Evolutionary conservation across 2,329 filamentous ascomycete genomes (phyloP).

Genomic region (Cladosporium phlei): DNA sequence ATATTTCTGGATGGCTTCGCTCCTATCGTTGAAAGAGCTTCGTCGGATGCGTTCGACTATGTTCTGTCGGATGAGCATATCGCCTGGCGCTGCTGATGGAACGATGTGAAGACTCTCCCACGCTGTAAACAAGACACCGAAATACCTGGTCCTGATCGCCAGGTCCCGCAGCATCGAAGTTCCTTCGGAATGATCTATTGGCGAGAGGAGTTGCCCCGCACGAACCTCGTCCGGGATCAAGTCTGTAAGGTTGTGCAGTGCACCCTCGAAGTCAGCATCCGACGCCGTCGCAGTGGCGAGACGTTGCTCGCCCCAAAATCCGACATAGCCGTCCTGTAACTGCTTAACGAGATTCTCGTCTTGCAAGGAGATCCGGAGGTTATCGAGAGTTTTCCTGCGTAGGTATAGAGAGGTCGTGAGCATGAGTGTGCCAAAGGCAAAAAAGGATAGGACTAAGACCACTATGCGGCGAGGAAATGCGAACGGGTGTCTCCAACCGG

Average conservation of each 20-base stretch:
- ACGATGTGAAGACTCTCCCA: constrained; percentile 16
- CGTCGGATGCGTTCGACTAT: constrained; percentile 9
- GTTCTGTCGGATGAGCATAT: constrained; percentile 4
- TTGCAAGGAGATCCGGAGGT: not conserved
- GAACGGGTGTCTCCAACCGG: not conserved
- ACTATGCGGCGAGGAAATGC: not conserved
- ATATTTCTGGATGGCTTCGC: constrained; percentile 33
- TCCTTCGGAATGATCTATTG: constrained; percentile 13
- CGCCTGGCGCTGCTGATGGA: not conserved
- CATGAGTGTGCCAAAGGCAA: not conserved
- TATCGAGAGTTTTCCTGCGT: not conserved
- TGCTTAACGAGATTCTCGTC: not conserved
- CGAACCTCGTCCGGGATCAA: constrained; percentile 10
- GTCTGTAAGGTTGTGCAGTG: constrained; percentile 5
- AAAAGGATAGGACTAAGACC: not conserved
- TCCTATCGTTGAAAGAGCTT: not conserved
- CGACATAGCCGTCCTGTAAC: not conserved
- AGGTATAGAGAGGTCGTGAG: not conserved
- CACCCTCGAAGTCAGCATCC: not conserved
- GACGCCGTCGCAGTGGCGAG: not conserved
- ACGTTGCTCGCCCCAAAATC: not conserved
- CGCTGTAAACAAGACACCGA: constrained; percentile 12
- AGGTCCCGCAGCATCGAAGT: constrained; percentile 16
- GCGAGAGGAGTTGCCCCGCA: constrained; percentile 12
- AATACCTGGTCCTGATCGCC: constrained; percentile 13